These are phyloP conservation scores for Leucaena leucocephala DNA, from an alignment of 306 rosid genomes.

Conservation along the genomic window DNA sequence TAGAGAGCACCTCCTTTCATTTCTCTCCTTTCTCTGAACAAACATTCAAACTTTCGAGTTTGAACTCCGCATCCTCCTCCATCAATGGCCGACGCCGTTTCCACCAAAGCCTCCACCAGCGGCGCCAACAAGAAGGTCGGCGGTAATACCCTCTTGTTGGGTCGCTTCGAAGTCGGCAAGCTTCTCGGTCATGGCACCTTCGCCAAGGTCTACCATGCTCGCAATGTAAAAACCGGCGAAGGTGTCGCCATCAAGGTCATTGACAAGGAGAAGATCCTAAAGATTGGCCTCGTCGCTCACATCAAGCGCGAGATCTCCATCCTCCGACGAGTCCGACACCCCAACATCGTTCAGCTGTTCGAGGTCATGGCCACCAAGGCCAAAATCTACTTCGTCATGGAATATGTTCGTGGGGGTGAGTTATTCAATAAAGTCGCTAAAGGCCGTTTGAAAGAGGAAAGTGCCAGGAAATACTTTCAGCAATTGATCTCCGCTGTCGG, in stretches of 20 bases:
- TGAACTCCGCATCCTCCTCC: not conserved
- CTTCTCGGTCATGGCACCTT: not conserved
- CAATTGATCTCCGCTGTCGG: slow-evolving; percentile 32
- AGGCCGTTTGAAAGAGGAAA: slow-evolving; percentile 82
- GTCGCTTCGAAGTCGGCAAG: not conserved
- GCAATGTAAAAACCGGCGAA: slow-evolving; percentile 56
- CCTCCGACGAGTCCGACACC: slow-evolving; percentile 95
- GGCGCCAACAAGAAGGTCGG: not conserved
- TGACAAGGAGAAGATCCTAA: slow-evolving; percentile 88
- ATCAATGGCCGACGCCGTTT: slow-evolving; percentile 49
- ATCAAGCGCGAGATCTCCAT: slow-evolving; percentile 97
- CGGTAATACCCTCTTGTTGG: not conserved
- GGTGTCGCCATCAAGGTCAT: slow-evolving; percentile 89
- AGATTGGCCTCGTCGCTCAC: slow-evolving; percentile 82
- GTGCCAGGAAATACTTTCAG: slow-evolving; percentile 83
- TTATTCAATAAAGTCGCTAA: slow-evolving; percentile 92
- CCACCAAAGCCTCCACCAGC: not conserved
- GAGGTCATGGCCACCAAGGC: slow-evolving; percentile 96
- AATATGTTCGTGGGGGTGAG: slow-evolving; percentile 40
- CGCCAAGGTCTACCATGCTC: not conserved
- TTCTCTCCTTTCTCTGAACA: not conserved
- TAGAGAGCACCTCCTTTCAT: not conserved
- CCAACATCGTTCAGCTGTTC: slow-evolving; percentile 86
- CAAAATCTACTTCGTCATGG: slow-evolving; percentile 95
- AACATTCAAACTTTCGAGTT: not conserved